A percentile compares a stretch with the other conserved stretches of the same genome.
Evolutionary conservation across 179 eudicot species (phyloP).

Genomic region (Actinidia chinensis): DNA sequence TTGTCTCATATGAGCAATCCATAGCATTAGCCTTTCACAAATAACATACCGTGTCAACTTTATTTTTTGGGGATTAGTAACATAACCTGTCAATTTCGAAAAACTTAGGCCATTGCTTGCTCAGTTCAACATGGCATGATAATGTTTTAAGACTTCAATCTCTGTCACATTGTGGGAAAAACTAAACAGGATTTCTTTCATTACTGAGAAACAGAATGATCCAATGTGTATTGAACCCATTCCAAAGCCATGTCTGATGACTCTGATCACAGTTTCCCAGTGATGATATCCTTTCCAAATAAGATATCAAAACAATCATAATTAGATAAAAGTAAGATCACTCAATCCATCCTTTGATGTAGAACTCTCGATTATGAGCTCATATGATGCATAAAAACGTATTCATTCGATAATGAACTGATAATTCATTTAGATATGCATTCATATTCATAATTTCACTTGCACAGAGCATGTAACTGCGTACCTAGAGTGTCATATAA

Average conservation of each 20-base stretch:
- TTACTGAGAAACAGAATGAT: neutral
- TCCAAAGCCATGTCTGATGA: slow-evolving; percentile 2
- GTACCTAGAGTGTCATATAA: slow-evolving; percentile 90
- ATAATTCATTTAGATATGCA: neutral
- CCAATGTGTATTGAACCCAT: neutral
- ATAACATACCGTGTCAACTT: no score
- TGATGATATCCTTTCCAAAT: neutral
- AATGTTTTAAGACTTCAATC: neutral
- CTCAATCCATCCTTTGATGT: neutral
- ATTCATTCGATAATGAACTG: neutral
- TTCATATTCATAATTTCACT: neutral
- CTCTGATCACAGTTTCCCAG: neutral
- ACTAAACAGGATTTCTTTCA: neutral
- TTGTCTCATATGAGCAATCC: neutral
- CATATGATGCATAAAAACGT: neutral
- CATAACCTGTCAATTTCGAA: neutral
- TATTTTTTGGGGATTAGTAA: no score
- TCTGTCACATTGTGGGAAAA: neutral
- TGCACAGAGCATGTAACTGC: neutral
- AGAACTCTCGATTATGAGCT: neutral
- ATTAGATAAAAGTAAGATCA: neutral
- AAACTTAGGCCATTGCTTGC: slow-evolving; percentile 7
- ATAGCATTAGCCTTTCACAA: neutral
- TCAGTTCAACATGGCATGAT: neutral
- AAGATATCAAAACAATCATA: neutral